Evolutionary conservation across 768 basidiomycete genomes (phyloP), one percentile per base, ranked within the genome.

Genomic region (Neoboletus magnificus): DNA sequence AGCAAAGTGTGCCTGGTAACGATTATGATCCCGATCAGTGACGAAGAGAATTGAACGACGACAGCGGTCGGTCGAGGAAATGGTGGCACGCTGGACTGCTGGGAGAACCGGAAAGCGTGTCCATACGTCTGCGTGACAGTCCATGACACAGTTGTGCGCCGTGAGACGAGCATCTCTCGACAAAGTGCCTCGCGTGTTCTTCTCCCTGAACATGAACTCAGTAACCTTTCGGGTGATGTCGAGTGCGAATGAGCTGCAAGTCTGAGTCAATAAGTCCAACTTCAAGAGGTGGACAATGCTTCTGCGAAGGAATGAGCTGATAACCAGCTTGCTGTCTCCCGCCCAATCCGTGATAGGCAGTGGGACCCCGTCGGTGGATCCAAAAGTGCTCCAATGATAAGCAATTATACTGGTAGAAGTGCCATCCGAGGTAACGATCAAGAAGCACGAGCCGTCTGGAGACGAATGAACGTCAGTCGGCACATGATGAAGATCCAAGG

Each of bases 341-440:
- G 63, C 58, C 48, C 69, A 59, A 13, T 64, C 63, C 3, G 68
- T 61, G 32, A 79, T 62, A 25, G 71, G 63, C 1, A 82, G 60
- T 3, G 47, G 20, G 9, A 79, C 73, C 11, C 82, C 83, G 18
- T 69, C 60, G 2, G 73, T 72, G 5, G 80, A 78, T 11, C 85
- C 84, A 56, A 86, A 86, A 2, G 80, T 80, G 13, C 71, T 72
- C 80, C 80, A 83, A 61, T 86, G 85, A 60, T 79, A 82, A 6
- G 77, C 76, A 3, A 67, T 68, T 11, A 78, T 55, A 16, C 50
- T 49, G 5, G 50, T 50, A 11, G 54, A 54, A 22, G 61, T 44
- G 13, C 63, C 66, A 33, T 66, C 53, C 2, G 53, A 56, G 23
- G 69, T 66, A 8, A 72, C 64, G 2, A 68, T 52, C 32, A 84